Evolutionary conservation across 441 rosid species (phyloP).

Genomic region (Capsella rubella): DNA sequence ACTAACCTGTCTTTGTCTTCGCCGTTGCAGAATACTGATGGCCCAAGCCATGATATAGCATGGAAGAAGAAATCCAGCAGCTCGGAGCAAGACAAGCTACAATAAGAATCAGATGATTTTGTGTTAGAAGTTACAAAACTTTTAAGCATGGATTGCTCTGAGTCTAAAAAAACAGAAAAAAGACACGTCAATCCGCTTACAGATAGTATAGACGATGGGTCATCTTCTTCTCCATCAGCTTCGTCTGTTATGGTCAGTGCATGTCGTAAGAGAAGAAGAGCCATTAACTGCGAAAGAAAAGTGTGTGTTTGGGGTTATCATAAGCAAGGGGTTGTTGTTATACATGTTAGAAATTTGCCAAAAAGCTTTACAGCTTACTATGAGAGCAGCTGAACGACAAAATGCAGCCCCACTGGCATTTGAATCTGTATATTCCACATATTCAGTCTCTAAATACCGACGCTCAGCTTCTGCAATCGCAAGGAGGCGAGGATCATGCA

Average conservation of each 20-base stretch:
- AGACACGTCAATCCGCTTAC: conserved; percentile 54
- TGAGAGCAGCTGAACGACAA: conserved; percentile 92
- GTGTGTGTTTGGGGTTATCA: conserved; percentile 10
- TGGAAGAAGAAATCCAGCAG: conserved; percentile 95
- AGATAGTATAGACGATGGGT: conserved; percentile 70
- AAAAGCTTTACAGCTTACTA: conserved; percentile 54
- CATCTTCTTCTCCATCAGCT: conserved; percentile 75
- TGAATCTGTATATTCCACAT: conserved; percentile 84
- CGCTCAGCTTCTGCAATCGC: conserved; percentile 96
- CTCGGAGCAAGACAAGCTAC: conserved; percentile 82
- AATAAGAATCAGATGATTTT: conserved; percentile 13
- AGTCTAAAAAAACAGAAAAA: not conserved
- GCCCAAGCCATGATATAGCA: conserved; percentile 99
- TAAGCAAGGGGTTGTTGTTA: not conserved
- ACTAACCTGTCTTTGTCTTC: conserved; percentile 78
- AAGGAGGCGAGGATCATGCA: conserved; percentile 84
- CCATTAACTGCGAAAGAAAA: conserved; percentile 67
- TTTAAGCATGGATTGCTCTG: not conserved
- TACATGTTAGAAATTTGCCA: not conserved
- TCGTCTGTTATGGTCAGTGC: conserved; percentile 68
- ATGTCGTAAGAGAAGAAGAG: conserved; percentile 84
- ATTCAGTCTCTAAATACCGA: conserved; percentile 80
- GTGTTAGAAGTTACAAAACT: conserved; percentile 8
- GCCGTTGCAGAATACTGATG: conserved; percentile 84
- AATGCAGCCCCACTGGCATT: conserved; percentile 92